Conservation (phyloP, 148 eudicot species). For the Fagopyrum homotropicum region DNA sequence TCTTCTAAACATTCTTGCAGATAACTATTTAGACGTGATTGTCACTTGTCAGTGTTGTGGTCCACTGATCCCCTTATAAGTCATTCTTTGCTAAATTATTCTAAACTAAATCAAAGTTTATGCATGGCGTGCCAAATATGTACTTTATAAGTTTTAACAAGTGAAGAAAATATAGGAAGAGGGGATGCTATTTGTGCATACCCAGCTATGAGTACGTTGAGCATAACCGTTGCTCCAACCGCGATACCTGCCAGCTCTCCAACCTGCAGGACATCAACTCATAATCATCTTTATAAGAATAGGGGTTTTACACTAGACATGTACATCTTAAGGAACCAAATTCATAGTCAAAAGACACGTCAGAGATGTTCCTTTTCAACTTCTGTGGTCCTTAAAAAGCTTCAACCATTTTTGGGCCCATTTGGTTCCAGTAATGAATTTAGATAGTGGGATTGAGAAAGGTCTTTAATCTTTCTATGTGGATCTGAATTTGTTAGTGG, state of each 20-base stretch:
- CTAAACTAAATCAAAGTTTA: not conserved
- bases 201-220: conserved; percentile 35
- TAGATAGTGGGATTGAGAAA: not conserved
- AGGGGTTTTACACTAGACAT: not conserved
- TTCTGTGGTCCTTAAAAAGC: not conserved
- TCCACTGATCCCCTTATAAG: too few relatives aligned
- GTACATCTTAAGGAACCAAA: not conserved
- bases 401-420: not conserved
- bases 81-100: not conserved
- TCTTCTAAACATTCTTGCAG: not conserved
- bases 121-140: not conserved
- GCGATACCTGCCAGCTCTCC: conserved; percentile 42
- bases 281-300: not conserved
- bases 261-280: conserved; percentile 22
- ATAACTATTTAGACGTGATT: not conserved
- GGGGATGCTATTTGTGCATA: not conserved
- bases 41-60: not conserved
- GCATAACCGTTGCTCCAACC: conserved; percentile 38
- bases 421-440: not conserved
- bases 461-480: not conserved
- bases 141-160: not conserved
- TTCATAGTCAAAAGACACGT: not conserved
- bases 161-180: not conserved
- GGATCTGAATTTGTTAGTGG: not conserved
- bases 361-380: not conserved